Conservation (phyloP, 352 stramenopile species). For the Phytophthora capsici region DNA sequence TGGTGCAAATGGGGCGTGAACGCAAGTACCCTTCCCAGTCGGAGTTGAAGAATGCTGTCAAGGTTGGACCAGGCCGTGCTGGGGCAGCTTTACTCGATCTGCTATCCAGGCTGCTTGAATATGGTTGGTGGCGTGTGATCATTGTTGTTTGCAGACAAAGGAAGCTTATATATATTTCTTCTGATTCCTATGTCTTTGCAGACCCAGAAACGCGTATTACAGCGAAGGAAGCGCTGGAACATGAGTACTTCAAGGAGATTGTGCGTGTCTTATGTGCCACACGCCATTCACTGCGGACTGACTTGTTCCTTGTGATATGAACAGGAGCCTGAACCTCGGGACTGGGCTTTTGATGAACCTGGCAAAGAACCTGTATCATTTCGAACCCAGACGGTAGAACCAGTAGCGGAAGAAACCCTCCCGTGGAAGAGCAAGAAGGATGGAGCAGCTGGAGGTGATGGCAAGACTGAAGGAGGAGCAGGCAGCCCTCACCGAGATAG, state of each 20-base stretch:
- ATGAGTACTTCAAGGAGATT: constrained; percentile 94
- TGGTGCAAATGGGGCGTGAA: constrained; percentile 86
- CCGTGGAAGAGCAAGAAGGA: constrained; percentile 80
- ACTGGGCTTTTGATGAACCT: constrained; percentile 89
- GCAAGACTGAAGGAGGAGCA: constrained; percentile 34
- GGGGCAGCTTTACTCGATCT: constrained; percentile 82
- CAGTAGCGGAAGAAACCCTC: constrained; percentile 73
- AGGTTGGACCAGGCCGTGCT: constrained; percentile 76
- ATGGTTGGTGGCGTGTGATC: constrained; percentile 48
- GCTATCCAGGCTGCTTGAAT: constrained; percentile 80
- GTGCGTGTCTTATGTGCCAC: constrained; percentile 36
- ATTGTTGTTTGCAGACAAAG: background rate
- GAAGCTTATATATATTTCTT: no score
- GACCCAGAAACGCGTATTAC: constrained; percentile 92
- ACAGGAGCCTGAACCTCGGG: constrained; percentile 82
- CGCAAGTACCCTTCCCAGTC: constrained; percentile 85
- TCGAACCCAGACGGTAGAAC: constrained; percentile 82
- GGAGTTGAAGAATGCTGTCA: constrained; percentile 87
- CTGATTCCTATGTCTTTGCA: constrained; percentile 26
- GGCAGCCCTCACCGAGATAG: constrained; percentile 43
- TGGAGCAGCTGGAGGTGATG: constrained; percentile 24
- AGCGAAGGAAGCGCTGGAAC: constrained; percentile 90
- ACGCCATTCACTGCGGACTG: background rate
- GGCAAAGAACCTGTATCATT: constrained; percentile 88
- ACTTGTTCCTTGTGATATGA: constrained; percentile 2